Evolutionary conservation across 2,329 filamentous ascomycete genomes (phyloP), one percentile per base, ranked within the genome.

Genomic region (Beauveria australis): DNA sequence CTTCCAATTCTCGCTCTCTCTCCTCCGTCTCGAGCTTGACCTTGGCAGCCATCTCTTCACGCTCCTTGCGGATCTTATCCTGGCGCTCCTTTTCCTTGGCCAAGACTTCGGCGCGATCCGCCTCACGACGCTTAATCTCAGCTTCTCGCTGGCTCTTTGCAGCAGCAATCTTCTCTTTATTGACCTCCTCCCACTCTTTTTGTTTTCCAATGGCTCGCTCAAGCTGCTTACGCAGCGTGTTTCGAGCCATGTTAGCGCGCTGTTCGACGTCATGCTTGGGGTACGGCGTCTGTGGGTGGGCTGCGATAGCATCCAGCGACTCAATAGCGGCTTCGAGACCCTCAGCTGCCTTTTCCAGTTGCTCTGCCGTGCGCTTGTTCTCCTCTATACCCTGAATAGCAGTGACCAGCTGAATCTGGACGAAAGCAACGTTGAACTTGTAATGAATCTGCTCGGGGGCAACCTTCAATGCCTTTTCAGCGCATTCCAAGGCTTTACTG

Each of bases 381-480:
- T 97, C 91, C 5, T 84, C 80, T 59, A 96, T 79, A 41, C 78
- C 80, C 73, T 91, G 88, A 59, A 97, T 86, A 33, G 89, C 84
- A 51, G 89, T 88, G 22, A 93, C 93, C 59, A 97, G 86, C 72
- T 97, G 92, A 64, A 96, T 95, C 71, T 97, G 94, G 30, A 97
- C 91, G 70, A 97, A 99, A 0, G 94, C 94, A 30, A 99, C 90
- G 69, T 99, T 99, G 82, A 99, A 99, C 72, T 94, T 91, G 73
- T 94, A 91, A 74, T 96, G 91, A 33, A 92, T 81, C 68, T 96
- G 91, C 5, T 94, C 89, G 0, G 92, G 89, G 1, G 89, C 86
- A 59, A 89, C 83, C 60, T 86, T 83, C 19, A 96, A 83, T 28
- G 93, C 91, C 79, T 83, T 85, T 66, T 87, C 78, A 1, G 86